Evolutionary conservation across 495 filamentous ascomycete genomes (phyloP), one percentile per base, ranked within the genome.

Genomic region (Penicillium ochrochloron): DNA sequence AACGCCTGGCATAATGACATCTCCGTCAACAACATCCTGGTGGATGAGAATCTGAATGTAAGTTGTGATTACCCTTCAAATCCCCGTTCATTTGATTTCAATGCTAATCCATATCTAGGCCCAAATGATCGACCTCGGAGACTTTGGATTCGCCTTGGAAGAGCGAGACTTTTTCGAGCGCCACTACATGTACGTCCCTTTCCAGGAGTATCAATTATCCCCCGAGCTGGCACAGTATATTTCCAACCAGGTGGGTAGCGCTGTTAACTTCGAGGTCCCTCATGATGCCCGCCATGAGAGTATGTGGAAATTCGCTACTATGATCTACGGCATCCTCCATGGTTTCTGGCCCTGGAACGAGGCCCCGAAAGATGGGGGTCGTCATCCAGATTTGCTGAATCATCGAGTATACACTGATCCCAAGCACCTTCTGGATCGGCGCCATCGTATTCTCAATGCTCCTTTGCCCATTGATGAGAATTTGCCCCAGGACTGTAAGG

Each of bases 331-430:
- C 0, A 59, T 75, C 29, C 57, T 75, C 0, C 72, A 75, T 44
- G 73, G 70, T 5, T 72, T 58, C 57, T 66, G 64, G 56, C 70
- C 74, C 14, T 76, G 74, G 72, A 70, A 73, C 15, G 37, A 65
- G 19, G 58, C 59, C 21, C 53, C 56, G 12, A 53, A 39, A 23
- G 33, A 59, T 14, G 29, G 51, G 12, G 42, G 60, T 2, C 42
- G 21, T 37, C 39, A 66, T 3, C 6, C 59, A 6, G 42, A 62
- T 11, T 37, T 62, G 25, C 57, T 62, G 27, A 11, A 29, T 34
- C 31, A 39, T n/a, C 15, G 23, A 9, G 46, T 34, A 37, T 34
- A n/a, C 21, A 25, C 11, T 9, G n/a, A 53, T 21, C 29, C 37
- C 10, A 14, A 17, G 9, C 17, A 12, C 7, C 42, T 70, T 25